phyloP scores from a whole-genome alignment of 2,329 filamentous ascomycete species.

The Nakataea oryzae region DNA sequence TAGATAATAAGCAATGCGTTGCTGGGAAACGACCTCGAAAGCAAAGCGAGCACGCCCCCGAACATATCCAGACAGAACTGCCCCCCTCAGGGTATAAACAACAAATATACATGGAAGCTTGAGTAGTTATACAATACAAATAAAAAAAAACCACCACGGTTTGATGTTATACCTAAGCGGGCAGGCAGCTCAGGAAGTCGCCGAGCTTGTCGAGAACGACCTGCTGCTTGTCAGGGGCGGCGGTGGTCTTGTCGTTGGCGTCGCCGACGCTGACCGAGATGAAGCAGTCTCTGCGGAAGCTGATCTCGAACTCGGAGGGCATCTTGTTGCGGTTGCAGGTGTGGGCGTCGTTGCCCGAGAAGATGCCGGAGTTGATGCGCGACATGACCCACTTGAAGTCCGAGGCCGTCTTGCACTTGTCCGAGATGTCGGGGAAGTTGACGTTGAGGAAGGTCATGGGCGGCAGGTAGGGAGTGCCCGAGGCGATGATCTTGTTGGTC shows the following conservation, averaged over 20 bases:
- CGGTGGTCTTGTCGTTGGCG: conserved; percentile 50
- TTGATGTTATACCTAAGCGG: too few species aligned
- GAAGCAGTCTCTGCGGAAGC: conserved; percentile 42
- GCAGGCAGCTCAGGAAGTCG: not conserved
- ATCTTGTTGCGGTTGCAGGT: conserved; percentile 45
- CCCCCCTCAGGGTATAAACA: too few species aligned
- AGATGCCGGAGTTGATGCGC: conserved; percentile 40
- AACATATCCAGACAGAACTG: too few species aligned
- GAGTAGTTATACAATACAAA: too few species aligned
- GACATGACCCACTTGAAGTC: conserved; percentile 56
- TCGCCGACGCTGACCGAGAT: conserved; percentile 53
- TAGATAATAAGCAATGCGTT: too few species aligned
- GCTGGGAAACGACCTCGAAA: too few species aligned
- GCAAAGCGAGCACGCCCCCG: too few species aligned
- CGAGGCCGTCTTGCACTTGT: conserved; percentile 35
- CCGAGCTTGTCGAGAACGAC: conserved; percentile 39
- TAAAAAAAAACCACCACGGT: too few species aligned
- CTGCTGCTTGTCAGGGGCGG: conserved; percentile 36
- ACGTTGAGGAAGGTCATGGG: conserved; percentile 54
- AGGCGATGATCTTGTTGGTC: conserved; percentile 38
- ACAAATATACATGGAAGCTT: too few species aligned
- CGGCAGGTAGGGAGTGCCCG: conserved; percentile 54
- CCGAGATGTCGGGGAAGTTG: conserved; percentile 49
- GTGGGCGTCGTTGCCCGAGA: conserved; percentile 42
- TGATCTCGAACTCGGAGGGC: conserved; percentile 47